Conservation (phyloP, 2,329 filamentous ascomycete genomes). For the Teratosphaeria epicoccoides region DNA sequence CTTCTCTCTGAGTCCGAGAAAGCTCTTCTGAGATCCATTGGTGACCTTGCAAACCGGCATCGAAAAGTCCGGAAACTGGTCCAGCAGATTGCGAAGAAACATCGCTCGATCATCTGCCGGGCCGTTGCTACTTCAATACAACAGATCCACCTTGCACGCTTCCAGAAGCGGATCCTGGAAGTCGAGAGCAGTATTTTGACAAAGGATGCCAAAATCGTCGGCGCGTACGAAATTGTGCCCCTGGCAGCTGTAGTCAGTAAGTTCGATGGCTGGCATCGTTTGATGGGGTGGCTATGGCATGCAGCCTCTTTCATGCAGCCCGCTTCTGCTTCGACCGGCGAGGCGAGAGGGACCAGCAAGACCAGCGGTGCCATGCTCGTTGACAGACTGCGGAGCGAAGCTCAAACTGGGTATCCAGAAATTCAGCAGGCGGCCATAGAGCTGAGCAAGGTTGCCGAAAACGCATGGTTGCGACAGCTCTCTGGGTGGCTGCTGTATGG, state of each 20-base stretch:
- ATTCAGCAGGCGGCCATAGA: conserved; percentile 66
- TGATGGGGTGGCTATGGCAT: conserved; percentile 77
- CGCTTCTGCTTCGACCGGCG: background rate
- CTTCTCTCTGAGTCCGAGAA: conserved; percentile 67
- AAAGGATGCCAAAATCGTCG: conserved; percentile 68
- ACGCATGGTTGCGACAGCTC: conserved; percentile 81
- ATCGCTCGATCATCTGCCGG: conserved; percentile 74
- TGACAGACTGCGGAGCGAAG: conserved; percentile 61
- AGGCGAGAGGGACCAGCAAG: background rate
- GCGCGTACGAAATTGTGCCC: conserved; percentile 87
- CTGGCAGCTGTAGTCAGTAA: conserved; percentile 73
- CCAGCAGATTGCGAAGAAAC: conserved; percentile 54
- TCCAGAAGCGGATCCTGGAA: conserved; percentile 73
- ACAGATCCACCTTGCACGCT: conserved; percentile 63
- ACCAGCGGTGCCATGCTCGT: conserved; percentile 53
- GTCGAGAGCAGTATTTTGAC: conserved; percentile 71
- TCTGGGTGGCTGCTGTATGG: conserved; percentile 89
- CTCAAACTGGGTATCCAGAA: conserved; percentile 80
- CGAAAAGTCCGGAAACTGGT: conserved; percentile 59
- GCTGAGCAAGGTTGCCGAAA: conserved; percentile 69
- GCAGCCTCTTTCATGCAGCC: conserved; percentile 58
- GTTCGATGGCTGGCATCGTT: conserved; percentile 76
- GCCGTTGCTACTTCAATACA: conserved; percentile 72
- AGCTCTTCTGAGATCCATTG: conserved; percentile 66
- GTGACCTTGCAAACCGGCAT: conserved; percentile 68